Evolutionary conservation across 2,329 filamentous ascomycete genomes (phyloP).

Genomic region (Fusarium sp.): DNA sequence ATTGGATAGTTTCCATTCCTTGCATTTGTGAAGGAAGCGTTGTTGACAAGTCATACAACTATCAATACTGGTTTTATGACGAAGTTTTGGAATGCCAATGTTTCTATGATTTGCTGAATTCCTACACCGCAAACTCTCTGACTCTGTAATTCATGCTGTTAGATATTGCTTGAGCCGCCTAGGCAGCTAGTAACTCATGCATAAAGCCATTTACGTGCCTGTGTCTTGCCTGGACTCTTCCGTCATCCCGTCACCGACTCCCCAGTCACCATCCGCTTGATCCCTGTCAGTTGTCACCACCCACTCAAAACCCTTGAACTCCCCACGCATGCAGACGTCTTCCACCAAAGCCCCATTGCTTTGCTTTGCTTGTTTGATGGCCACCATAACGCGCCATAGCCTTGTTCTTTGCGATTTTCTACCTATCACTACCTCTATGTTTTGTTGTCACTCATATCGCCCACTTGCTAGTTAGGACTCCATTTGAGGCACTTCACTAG

Average conservation of each 20-base stretch:
- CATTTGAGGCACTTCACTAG: conserved; percentile 3
- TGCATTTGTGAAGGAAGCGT: not conserved
- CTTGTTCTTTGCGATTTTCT: conserved; percentile 29
- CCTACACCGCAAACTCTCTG: not conserved
- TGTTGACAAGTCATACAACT: conserved; percentile 12
- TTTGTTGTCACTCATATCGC: conserved; percentile 3
- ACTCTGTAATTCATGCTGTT: not conserved
- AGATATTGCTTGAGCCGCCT: not conserved
- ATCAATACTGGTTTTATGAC: not conserved
- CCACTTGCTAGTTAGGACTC: conserved; percentile 3
- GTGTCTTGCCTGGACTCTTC: conserved; percentile 2
- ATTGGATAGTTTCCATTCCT: conserved; percentile 17
- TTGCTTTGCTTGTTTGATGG: conserved; percentile 6
- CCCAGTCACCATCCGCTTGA: conserved; percentile 25
- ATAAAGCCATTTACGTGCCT: not conserved
- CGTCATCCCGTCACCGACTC: conserved; percentile 41
- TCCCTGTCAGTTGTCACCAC: conserved; percentile 29
- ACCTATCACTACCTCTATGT: conserved; percentile 10
- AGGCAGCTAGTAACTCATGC: not conserved
- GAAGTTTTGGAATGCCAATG: not conserved
- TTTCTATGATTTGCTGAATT: not conserved
- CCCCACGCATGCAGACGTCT: conserved; percentile 34
- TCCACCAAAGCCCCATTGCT: conserved; percentile 12
- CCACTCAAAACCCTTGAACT: conserved; percentile 36
- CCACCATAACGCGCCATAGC: conserved; percentile 19